phyloP scores from a whole-genome alignment of 164 flowering plant genomes.

The Houttuynia cordata region DNA sequence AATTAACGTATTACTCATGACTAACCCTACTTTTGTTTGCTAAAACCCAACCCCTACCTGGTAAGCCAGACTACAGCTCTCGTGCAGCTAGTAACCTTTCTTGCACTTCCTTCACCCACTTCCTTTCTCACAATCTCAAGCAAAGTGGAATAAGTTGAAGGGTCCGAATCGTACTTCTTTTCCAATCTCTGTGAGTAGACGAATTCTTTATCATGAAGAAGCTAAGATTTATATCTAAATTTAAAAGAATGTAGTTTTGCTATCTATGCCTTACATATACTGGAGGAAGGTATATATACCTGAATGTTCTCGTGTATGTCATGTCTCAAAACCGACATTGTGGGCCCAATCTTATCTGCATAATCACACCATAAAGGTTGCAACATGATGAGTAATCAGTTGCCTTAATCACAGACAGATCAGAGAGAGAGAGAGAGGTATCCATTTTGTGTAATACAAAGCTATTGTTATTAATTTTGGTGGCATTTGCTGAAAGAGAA shows the following conservation, averaged over 20 bases:
- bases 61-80: slow-evolving; percentile 77
- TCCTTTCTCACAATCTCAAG: slow-evolving; percentile 65
- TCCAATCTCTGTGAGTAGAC: slow-evolving; percentile 54
- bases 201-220: too few species aligned
- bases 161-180: slow-evolving; percentile 34
- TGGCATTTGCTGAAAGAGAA: neutral
- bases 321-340: slow-evolving; percentile 78
- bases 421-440: neutral
- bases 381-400: neutral
- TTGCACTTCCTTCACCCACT: slow-evolving; percentile 45
- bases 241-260: too few species aligned
- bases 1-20: too few species aligned
- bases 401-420: neutral
- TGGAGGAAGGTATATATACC: slow-evolving; percentile 19
- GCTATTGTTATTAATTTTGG: too few species aligned
- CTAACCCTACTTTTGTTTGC: too few species aligned
- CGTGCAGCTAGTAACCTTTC: slow-evolving; percentile 38
- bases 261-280: too few species aligned
- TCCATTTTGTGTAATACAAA: neutral
- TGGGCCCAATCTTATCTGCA: slow-evolving; percentile 91
- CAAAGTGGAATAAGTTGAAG: slow-evolving; percentile 37
- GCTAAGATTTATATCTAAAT: too few species aligned
- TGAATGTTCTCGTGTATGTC: slow-evolving; percentile 61
- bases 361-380: neutral
- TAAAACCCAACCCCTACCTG: slow-evolving; percentile 31